Evolutionary conservation across 176 grass and related monocot genomes (phyloP).

Genomic region (Dactylis glomerata): DNA sequence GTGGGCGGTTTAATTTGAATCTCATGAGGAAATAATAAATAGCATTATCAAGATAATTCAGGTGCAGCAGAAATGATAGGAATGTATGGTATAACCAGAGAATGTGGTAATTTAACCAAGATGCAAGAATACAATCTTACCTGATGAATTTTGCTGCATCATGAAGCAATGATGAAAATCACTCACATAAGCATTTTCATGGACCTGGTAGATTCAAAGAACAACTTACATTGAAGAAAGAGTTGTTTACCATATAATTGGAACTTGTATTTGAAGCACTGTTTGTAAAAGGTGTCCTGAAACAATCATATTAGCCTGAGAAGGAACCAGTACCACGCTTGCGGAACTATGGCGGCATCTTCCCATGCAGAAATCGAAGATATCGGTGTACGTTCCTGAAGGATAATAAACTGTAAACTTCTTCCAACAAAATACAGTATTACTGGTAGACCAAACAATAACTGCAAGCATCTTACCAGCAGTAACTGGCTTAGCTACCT

Average conservation of each 20-base stretch:
- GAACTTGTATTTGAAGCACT: not conserved
- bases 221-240: not conserved
- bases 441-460: not conserved
- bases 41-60: not conserved
- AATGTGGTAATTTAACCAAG: not conserved
- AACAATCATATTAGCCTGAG: not conserved
- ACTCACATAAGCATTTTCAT: conserved; percentile 92
- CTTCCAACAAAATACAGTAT: conserved; percentile 1
- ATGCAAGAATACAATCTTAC: conserved; percentile 32
- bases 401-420: conserved; percentile 24
- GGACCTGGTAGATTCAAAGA: conserved; percentile 57
- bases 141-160: conserved; percentile 63
- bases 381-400: conserved; percentile 62
- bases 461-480: conserved; percentile 54
- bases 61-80: not conserved
- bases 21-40: not conserved
- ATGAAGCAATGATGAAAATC: conserved; percentile 94
- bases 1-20: not conserved
- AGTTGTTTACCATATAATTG: not conserved
- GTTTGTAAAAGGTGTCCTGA: not conserved
- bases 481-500: conserved; percentile 78
- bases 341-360: conserved; percentile 91
- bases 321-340: conserved; percentile 62
- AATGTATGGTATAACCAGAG: conserved; percentile 1
- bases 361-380: conserved; percentile 87